Evolutionary conservation across 176 grass and related monocot species (phyloP), one percentile per base, ranked within the genome.

Genomic region (Avena insularis): DNA sequence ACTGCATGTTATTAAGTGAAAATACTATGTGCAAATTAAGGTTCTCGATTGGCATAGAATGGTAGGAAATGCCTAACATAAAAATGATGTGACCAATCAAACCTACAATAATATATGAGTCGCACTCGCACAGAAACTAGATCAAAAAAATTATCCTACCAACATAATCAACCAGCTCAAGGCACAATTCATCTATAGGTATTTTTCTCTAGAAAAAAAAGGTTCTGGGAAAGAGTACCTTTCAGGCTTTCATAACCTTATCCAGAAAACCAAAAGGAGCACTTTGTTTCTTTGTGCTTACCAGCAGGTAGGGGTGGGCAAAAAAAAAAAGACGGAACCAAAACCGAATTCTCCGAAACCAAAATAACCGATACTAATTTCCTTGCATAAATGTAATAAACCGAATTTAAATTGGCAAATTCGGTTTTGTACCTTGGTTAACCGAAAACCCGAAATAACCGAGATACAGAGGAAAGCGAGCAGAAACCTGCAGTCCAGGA

Each of bases 121-220:
- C 12, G 9, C 29, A 66, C 19, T 53, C 7, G 9, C 29, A 66
- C 19, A 45, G 38, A 45, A 78, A 23, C n/a, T 57, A 35, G 35
- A 56, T 79, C 12, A 79, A n/a, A 6, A 57, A 77, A 67, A 27
- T 10, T 25, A 64, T 75, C 67, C 16, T 65, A 81, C 14, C 20
- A 82, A 55, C 14, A 4, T 40, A 90, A 66, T 67, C 64, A 75
- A 80, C 70, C 23, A 82, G 10, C 27, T 25, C 10, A 86, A 5
- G 56, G 31, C 85, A 64, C 29, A 75, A 80, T 43, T 80, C 50
- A 51, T 69, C 25, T 38, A 15, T 86, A 60, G 45, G 20, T 43
- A 20, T 48, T 71, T 36, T 77, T 61, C 73, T 79, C 62, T 13
- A 76, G 23, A 68, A 15, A 8, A 72, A 4, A 25, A 50, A 29